These are phyloP conservation scores for Umbelopsis ramanniana DNA, from an alignment of 192 early-diverging fungal genomes.

Conservation along the genomic window DNA sequence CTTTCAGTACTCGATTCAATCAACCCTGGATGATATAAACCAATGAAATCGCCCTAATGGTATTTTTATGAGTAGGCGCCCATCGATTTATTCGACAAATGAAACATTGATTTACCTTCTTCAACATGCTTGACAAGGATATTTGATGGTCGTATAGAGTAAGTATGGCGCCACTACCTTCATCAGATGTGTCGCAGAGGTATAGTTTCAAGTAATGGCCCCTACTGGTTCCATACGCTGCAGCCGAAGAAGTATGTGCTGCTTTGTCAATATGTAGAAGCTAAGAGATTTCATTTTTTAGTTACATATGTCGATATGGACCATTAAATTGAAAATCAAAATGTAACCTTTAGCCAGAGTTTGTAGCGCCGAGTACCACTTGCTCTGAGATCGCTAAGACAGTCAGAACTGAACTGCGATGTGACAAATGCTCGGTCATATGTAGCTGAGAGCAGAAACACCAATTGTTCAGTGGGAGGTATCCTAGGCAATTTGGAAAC, in stretches of 20 bases:
- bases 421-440: conserved; percentile 23
- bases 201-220: conserved; percentile 7
- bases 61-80: not conserved
- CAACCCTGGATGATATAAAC: conserved; percentile 26
- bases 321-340: not conserved
- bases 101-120: conserved; percentile 3
- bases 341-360: conserved; percentile 30
- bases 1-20: not conserved
- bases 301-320: not conserved
- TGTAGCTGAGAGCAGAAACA: conserved; percentile 10
- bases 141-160: conserved; percentile 31
- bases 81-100: not conserved
- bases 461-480: conserved; percentile 16
- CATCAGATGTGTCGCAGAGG: conserved; percentile 22
- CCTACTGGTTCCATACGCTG: not conserved
- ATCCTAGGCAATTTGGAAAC: not conserved
- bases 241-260: conserved; percentile 10
- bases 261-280: conserved; percentile 16
- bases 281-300: not conserved
- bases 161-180: not conserved
- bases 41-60: conserved; percentile 28
- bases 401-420: conserved; percentile 14
- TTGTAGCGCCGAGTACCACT: not conserved
- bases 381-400: not conserved
- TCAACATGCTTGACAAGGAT: conserved; percentile 9